phyloP scores from a whole-genome alignment of 352 stramenopile genomes.

The Pythium dissimile region DNA sequence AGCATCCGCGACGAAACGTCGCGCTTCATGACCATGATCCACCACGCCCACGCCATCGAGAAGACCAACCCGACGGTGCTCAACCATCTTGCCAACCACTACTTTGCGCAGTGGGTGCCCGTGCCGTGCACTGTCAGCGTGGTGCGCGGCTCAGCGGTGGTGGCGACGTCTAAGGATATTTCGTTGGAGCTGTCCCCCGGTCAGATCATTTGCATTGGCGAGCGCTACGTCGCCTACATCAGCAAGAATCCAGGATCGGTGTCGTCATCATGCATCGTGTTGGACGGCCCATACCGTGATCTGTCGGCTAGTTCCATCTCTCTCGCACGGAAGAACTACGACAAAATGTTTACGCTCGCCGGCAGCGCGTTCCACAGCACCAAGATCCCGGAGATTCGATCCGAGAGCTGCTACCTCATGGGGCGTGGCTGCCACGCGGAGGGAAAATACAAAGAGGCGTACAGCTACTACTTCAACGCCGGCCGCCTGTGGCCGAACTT shows the following conservation, averaged over 20 bases:
- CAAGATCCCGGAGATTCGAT: slow-evolving; percentile 90
- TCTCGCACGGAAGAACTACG: slow-evolving; percentile 85
- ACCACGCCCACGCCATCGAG: slow-evolving; percentile 88
- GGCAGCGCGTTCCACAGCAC: slow-evolving; percentile 88
- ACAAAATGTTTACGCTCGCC: slow-evolving; percentile 88
- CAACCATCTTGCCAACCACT: slow-evolving; percentile 98
- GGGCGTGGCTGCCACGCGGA: slow-evolving; percentile 93
- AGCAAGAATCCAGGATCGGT: slow-evolving; percentile 63
- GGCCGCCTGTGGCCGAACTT: slow-evolving; percentile 86
- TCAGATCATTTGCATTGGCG: slow-evolving; percentile 92
- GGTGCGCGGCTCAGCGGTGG: slow-evolving; percentile 78
- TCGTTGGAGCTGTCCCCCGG: slow-evolving; percentile 85
- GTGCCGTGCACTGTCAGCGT: slow-evolving; percentile 86
- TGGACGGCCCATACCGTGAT: slow-evolving; percentile 82
- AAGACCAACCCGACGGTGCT: slow-evolving; percentile 90
- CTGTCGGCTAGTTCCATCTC: slow-evolving; percentile 58
- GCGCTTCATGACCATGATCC: slow-evolving; percentile 89
- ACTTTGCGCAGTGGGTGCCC: slow-evolving; percentile 96
- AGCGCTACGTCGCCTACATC: slow-evolving; percentile 90
- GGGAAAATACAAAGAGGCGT: slow-evolving; percentile 94
- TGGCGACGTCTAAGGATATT: slow-evolving; percentile 86
- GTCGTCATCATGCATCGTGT: slow-evolving; percentile 52
- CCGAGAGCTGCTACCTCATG: slow-evolving; percentile 96
- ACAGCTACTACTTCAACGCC: slow-evolving; percentile 96
- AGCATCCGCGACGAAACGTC: slow-evolving; percentile 87